Evolutionary conservation across 2,329 filamentous ascomycete species (phyloP).

Genomic region (Graphilbum ipis-grandicollis): DNA sequence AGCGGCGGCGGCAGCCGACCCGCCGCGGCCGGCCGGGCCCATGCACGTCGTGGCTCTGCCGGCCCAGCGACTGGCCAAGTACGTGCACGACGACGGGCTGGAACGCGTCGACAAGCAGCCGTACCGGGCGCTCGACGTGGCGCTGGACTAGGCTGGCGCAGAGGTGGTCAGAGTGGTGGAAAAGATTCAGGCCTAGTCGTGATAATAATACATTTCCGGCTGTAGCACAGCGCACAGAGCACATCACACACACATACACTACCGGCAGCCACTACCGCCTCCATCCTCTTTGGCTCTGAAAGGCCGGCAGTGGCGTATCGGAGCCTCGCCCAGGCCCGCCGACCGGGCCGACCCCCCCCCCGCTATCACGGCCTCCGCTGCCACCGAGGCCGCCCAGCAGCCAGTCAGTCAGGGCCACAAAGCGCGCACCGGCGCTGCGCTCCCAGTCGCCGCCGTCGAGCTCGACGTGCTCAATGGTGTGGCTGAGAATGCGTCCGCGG

Average conservation of each 20-base stretch:
- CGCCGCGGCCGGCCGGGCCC: neutral
- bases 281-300: slow-evolving; percentile 5
- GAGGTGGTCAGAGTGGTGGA: too few species aligned
- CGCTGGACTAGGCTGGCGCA: too few species aligned
- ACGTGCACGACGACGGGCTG: neutral
- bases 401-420: slow-evolving; percentile 91
- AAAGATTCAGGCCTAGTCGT: too few species aligned
- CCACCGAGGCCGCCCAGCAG: slow-evolving; percentile 57
- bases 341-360: neutral
- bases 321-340: neutral
- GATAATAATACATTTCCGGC: too few species aligned
- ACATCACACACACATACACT: too few species aligned
- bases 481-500: slow-evolving; percentile 65
- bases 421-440: slow-evolving; percentile 57
- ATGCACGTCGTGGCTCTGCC: neutral
- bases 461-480: slow-evolving; percentile 89
- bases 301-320: slow-evolving; percentile 9
- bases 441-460: slow-evolving; percentile 64
- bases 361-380: slow-evolving; percentile 8
- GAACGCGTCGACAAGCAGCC: neutral
- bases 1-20: neutral
- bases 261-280: too few species aligned
- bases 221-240: too few species aligned
- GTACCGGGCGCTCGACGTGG: neutral
- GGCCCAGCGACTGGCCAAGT: neutral